Evolutionary conservation across 108 stramenopile species (phyloP).

Genomic region (Aurantiochytrium sp.): DNA sequence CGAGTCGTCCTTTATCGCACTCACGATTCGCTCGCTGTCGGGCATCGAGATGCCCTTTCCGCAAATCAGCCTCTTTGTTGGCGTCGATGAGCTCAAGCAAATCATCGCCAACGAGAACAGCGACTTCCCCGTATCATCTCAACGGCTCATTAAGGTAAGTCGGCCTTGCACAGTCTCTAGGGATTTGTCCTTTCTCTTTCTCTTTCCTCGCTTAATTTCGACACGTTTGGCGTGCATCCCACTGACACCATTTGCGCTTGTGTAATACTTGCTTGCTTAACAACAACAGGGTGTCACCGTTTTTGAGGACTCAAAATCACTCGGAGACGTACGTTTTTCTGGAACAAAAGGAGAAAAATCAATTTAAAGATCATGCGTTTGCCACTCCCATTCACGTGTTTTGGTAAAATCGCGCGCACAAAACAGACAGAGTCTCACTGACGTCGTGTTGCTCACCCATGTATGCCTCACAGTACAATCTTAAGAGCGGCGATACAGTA

Average conservation of each 20-base stretch:
- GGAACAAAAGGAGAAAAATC: too few relatives aligned
- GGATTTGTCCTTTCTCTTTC: not conserved
- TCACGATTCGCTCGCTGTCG: not conserved
- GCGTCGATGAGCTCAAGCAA: not conserved
- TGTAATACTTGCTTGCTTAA: not conserved
- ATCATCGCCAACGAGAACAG: not conserved
- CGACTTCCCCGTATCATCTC: not conserved
- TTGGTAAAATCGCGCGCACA: too few relatives aligned
- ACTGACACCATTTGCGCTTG: too few relatives aligned
- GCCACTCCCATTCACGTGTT: too few relatives aligned
- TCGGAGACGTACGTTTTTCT: not conserved
- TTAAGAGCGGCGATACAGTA: not conserved
- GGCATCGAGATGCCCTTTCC: not conserved
- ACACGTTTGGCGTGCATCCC: not conserved
- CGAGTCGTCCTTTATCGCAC: not conserved
- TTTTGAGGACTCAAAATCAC: not conserved
- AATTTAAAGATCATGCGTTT: too few relatives aligned
- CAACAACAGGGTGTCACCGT: not conserved
- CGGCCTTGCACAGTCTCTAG: not conserved
- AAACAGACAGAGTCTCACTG: too few relatives aligned
- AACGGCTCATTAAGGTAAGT: not conserved
- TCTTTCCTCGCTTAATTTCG: not conserved
- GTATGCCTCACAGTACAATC: not conserved
- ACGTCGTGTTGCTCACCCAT: not conserved
- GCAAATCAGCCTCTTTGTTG: not conserved